A percentile compares a stretch with the other conserved stretches of the same genome.
Conservation (phyloP, 2,329 filamentous ascomycete species). For the Cercospora sesami region DNA sequence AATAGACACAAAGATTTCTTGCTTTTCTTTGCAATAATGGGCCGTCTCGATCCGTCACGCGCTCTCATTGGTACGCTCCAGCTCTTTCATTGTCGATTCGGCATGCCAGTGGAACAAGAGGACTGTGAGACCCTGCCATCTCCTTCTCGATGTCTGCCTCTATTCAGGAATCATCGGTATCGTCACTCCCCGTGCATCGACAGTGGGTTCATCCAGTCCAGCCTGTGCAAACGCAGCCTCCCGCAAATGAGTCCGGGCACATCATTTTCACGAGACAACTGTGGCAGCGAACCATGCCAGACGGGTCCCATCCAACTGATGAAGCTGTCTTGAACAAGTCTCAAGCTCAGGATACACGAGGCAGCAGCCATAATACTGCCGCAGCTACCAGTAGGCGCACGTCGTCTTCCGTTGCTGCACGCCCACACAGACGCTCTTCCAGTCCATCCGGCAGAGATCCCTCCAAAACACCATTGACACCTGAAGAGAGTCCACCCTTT, state of each 20-base stretch:
- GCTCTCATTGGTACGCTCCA: conserved; percentile 33
- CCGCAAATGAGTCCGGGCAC: conserved; percentile 32
- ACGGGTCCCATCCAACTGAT: conserved; percentile 30
- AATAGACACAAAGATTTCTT: conserved; percentile 39
- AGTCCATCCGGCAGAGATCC: conserved; percentile 30
- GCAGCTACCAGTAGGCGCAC: conserved; percentile 31
- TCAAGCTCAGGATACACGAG: conserved; percentile 32
- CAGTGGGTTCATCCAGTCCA: conserved; percentile 20
- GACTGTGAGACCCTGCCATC: conserved; percentile 34
- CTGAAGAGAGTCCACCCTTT: conserved; percentile 40
- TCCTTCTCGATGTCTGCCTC: conserved; percentile 36
- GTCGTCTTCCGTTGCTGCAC: conserved; percentile 36
- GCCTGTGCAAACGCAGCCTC: conserved; percentile 32
- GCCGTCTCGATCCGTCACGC: conserved; percentile 33
- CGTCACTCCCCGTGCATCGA: conserved; percentile 21
- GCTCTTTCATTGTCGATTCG: conserved; percentile 36
- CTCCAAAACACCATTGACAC: conserved; percentile 40
- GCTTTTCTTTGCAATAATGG: conserved; percentile 34
- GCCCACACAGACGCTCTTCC: conserved; percentile 34
- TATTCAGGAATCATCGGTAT: conserved; percentile 29
- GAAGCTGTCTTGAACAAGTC: conserved; percentile 37
- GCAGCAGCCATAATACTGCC: conserved; percentile 27
- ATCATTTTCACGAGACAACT: conserved; percentile 42
- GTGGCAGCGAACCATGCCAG: conserved; percentile 42
- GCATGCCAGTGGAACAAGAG: conserved; percentile 38